phyloP scores from a whole-genome alignment of 1,139 yeast species.

The Hansenula sp. region DNA sequence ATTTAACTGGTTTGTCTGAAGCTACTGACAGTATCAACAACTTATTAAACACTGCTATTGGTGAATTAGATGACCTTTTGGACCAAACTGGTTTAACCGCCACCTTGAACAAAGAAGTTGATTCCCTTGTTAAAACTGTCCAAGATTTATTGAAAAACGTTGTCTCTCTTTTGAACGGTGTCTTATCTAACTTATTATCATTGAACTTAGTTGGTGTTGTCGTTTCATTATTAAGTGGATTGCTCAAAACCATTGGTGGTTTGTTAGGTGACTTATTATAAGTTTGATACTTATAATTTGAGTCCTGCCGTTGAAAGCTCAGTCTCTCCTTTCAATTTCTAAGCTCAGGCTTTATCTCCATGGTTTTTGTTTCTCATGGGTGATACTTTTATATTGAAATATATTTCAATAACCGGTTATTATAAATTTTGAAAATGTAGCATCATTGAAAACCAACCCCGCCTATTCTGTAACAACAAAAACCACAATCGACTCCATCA shows the following conservation, averaged over 20 bases:
- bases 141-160: constrained; percentile 6
- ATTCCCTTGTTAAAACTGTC: constrained; percentile 2
- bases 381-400: background rate
- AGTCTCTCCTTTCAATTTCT: background rate
- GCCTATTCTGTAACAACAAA: too few relatives aligned
- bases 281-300: background rate
- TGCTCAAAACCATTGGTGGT: constrained; percentile 5
- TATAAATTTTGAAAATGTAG: too few relatives aligned
- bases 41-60: background rate
- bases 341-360: background rate
- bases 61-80: background rate
- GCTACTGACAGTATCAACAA: constrained; percentile 3
- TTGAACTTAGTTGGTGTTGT: constrained; percentile 14
- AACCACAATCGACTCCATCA: too few relatives aligned
- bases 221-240: constrained; percentile 10
- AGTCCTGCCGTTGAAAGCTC: background rate
- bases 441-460: too few relatives aligned
- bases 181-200: constrained; percentile 6
- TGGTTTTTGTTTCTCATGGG: background rate
- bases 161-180: constrained; percentile 3
- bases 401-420: background rate
- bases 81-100: constrained; percentile 3
- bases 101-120: constrained; percentile 1
- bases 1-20: constrained; percentile 2
- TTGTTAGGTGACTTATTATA: constrained; percentile 6